Base-by-base conservation (phyloP, 805 yeast genomes). In the Ogataea polymorpha region DNA sequence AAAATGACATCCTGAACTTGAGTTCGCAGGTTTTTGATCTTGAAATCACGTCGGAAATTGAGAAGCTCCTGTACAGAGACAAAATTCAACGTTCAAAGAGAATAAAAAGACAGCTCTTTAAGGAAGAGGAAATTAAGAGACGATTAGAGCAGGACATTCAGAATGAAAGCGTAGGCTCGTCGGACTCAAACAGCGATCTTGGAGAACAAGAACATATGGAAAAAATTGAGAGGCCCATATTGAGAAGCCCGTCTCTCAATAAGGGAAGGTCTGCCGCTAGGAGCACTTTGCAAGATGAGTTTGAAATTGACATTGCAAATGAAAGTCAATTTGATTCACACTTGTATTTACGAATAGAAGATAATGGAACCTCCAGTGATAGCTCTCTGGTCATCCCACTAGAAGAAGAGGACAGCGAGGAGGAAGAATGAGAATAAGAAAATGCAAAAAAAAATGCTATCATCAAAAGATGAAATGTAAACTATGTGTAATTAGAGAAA, bases 1-100 rank as follows among this genome's bases (percentile, higher is more conserved):
- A 52, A 13, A 41, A 39, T 20, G 48, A 50, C 15, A 44, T 53
- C 10, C 32, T 50, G 30, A 46, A 42, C 23, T 20, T 50, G 31
- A 37, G 49, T 5, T 39, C 46, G 9, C 23, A 31, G 6, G 24
- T 46, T 9, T 56, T 56, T 41, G 53, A 57, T 33, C 21, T 49
- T 10, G 61, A 58, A 34, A 56, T 56, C 15, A 39, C 57, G 9
- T 41, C 49, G 3, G 57, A 57, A 34, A 52, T 60, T 28, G 61
- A 59, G 32, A 52, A 51, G 32, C 26, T 53, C 18, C 34, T 60
- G 8, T 54, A 55, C 37, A 44, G 48, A 18, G 53, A 50, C 20
- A 38, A 42, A 35, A 51, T 56, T 8, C 35, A 28, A 37, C 35
- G 36, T 15, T 38, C 26, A 14, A 46, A 49, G 32, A 41, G 37